Conservation (phyloP, 192 early-diverging fungal genomes). For the Backusella tuberculispora region DNA sequence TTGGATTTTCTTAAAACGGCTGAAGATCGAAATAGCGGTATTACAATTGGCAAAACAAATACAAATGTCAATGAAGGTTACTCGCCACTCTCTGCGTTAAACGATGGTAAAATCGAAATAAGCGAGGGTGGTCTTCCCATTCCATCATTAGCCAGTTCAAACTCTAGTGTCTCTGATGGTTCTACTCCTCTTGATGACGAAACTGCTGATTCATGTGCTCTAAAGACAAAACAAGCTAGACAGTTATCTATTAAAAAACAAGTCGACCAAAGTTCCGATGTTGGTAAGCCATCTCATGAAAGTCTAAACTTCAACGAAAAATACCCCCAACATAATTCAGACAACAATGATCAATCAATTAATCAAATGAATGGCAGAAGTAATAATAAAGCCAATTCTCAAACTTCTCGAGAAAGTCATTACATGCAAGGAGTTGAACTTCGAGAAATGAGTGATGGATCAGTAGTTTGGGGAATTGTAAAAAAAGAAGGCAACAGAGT, state of each 20-base stretch:
- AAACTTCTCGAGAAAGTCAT: slow-evolving; percentile 9
- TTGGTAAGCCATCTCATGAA: neutral
- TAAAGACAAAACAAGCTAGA: slow-evolving; percentile 8
- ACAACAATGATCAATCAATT: neutral
- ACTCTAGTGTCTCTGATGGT: neutral
- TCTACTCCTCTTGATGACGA: neutral
- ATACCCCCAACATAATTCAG: neutral
- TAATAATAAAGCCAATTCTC: neutral
- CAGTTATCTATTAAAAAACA: neutral
- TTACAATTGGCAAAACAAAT: neutral
- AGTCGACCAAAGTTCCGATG: neutral
- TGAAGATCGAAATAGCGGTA: neutral
- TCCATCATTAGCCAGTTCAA: neutral
- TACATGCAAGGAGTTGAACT: slow-evolving; percentile 39
- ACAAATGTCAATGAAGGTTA: neutral
- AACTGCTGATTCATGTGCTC: neutral
- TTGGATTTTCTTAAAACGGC: slow-evolving; percentile 3
- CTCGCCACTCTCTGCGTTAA: neutral
- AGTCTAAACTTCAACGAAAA: too few species aligned
- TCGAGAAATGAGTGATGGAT: slow-evolving; percentile 44
- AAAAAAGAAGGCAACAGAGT: slow-evolving; percentile 32
- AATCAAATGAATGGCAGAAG: neutral
- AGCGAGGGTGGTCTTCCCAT: neutral
- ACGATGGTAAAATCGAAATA: neutral
- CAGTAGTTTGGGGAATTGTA: slow-evolving; percentile 39